Percentiles rank a stretch among this genome's conserved stretches.
phyloP scores from a whole-genome alignment of 805 yeast species.

The Huiozyma sinensis region DNA sequence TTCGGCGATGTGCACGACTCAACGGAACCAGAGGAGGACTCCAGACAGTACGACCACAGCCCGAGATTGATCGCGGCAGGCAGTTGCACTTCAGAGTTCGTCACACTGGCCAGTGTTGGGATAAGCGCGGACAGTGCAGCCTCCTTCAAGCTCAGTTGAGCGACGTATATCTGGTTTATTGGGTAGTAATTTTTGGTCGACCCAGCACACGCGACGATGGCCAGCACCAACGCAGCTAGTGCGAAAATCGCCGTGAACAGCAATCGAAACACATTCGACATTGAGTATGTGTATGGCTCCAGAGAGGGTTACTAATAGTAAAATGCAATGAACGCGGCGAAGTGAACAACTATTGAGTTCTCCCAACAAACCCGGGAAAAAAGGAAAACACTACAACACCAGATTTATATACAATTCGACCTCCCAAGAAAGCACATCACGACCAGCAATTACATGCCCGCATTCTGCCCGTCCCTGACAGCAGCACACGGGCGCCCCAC shows the following conservation, averaged over 20 bases:
- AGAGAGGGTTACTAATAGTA: neutral
- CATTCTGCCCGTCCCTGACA: too few relatives aligned
- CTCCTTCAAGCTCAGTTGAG: conserved; percentile 36
- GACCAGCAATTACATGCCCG: too few relatives aligned
- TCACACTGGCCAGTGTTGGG: too few relatives aligned
- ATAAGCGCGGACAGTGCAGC: conserved; percentile 5
- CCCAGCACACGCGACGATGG: conserved; percentile 44
- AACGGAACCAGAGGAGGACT: conserved; percentile 18
- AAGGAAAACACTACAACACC: too few relatives aligned
- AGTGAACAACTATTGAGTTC: too few relatives aligned
- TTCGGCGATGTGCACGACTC: conserved; percentile 21
- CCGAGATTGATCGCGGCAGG: conserved; percentile 42
- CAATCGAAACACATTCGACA: conserved; percentile 15
- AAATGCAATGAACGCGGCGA: too few relatives aligned
- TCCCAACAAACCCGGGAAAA: too few relatives aligned
- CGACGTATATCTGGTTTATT: conserved; percentile 35
- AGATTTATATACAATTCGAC: too few relatives aligned
- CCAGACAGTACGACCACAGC: conserved; percentile 55
- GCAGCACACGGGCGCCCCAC: too few relatives aligned
- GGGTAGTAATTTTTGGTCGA: conserved; percentile 34
- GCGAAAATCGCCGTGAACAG: conserved; percentile 24
- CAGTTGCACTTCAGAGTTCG: conserved; percentile 24
- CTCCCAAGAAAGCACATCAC: too few relatives aligned
- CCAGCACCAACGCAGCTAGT: conserved; percentile 36
- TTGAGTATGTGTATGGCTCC: neutral